Evolutionary conservation across 1,284 basidiomycete species (phyloP).

Genomic region (Grifola frondosa): DNA sequence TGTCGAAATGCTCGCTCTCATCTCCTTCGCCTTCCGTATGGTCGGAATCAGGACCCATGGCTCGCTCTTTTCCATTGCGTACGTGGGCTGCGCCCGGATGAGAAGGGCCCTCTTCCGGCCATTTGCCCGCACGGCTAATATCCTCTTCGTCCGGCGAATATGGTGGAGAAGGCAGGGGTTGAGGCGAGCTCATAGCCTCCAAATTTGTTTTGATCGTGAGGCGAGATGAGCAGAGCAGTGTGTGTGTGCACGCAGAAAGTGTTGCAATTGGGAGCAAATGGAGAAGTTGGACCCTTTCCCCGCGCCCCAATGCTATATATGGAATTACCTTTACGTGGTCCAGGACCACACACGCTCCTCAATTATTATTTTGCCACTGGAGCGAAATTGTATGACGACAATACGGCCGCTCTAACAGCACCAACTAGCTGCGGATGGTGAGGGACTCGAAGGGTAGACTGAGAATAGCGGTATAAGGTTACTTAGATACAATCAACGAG

Average conservation of each 20-base stretch:
- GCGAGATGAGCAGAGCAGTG: neutral
- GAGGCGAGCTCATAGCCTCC: slow-evolving; percentile 26
- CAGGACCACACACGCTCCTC: too few relatives aligned
- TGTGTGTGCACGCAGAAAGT: neutral
- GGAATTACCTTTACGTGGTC: too few relatives aligned
- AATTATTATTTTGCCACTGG: neutral
- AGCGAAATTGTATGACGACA: neutral
- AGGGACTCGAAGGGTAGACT: neutral
- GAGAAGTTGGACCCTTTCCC: too few relatives aligned
- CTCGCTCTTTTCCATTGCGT: slow-evolving; percentile 13
- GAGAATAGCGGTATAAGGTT: neutral
- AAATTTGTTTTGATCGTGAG: neutral
- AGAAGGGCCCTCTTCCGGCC: slow-evolving; percentile 30
- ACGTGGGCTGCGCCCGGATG: slow-evolving; percentile 14
- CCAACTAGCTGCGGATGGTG: neutral
- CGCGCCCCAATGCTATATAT: too few relatives aligned
- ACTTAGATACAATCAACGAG: neutral
- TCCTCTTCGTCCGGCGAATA: slow-evolving; percentile 48
- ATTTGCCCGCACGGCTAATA: slow-evolving; percentile 37
- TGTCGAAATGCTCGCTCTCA: slow-evolving; percentile 20
- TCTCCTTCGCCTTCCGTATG: slow-evolving; percentile 28
- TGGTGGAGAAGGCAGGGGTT: slow-evolving; percentile 36
- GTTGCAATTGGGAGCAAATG: neutral
- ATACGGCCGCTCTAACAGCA: neutral
- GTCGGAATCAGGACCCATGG: neutral